Percentiles rank a stretch among this genome's conserved stretches.
These are phyloP conservation scores for Colletotrichum limetticola DNA, from an alignment of 2,329 filamentous ascomycete genomes.

Conservation along the genomic window DNA sequence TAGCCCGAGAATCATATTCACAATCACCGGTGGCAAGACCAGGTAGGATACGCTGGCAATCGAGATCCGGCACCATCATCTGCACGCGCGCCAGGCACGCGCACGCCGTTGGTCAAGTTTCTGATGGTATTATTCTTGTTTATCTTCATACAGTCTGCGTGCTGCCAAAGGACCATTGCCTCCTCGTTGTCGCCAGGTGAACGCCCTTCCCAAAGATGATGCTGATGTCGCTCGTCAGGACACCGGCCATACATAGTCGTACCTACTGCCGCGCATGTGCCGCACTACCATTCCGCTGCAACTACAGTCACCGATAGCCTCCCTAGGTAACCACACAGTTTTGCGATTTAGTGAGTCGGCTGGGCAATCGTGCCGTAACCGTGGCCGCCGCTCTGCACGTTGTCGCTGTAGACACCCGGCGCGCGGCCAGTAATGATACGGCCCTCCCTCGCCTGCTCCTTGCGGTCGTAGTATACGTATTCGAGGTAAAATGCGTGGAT, in stretches of 20 bases:
- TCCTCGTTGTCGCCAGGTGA: background rate
- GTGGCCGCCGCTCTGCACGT: slow-evolving; percentile 74
- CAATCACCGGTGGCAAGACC: background rate
- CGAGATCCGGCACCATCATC: slow-evolving; percentile 18
- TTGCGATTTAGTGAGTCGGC: slow-evolving; percentile 5
- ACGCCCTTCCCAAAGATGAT: background rate
- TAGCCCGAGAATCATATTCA: background rate
- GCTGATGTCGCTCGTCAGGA: background rate
- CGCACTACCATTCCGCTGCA: background rate
- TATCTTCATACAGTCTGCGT: slow-evolving; percentile 3
- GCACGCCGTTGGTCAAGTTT: slow-evolving; percentile 12
- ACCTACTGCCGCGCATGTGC: background rate
- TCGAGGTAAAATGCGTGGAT: slow-evolving; percentile 85
- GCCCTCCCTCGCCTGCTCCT: slow-evolving; percentile 70
- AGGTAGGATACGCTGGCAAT: slow-evolving; percentile 23
- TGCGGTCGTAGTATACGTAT: slow-evolving; percentile 84
- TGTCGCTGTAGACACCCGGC: slow-evolving; percentile 77
- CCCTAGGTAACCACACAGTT: background rate
- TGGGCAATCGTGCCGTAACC: slow-evolving; percentile 65
- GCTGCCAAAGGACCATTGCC: background rate
- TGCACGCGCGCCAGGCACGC: slow-evolving; percentile 22
- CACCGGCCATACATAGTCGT: background rate
- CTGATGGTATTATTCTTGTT: background rate
- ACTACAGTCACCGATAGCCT: background rate
- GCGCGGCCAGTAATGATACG: slow-evolving; percentile 64